Conservation (phyloP, 2,329 filamentous ascomycete genomes). For the Coccinonectria pachysandricola region DNA sequence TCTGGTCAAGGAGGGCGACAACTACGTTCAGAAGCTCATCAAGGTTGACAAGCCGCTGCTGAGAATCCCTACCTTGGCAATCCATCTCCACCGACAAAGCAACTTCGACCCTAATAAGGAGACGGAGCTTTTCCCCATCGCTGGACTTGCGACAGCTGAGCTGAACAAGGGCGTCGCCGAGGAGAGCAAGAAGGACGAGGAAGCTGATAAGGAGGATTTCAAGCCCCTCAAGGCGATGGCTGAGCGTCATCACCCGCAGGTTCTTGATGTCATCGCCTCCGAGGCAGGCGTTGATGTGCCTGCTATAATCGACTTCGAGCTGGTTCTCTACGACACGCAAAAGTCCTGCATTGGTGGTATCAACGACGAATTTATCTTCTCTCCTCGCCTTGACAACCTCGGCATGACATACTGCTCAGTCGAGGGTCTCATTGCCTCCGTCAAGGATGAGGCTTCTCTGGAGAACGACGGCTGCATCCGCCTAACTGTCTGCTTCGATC, state of each 20-base stretch:
- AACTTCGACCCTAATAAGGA: slow-evolving; percentile 96
- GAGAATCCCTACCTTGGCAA: slow-evolving; percentile 84
- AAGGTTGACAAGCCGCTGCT: slow-evolving; percentile 86
- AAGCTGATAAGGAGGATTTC: slow-evolving; percentile 44
- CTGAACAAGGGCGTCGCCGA: slow-evolving; percentile 62
- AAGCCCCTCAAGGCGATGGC: slow-evolving; percentile 66
- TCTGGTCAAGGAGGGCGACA: slow-evolving; percentile 63
- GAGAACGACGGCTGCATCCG: slow-evolving; percentile 74
- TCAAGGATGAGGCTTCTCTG: slow-evolving; percentile 52
- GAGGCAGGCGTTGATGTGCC: slow-evolving; percentile 61
- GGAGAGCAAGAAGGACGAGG: slow-evolving; percentile 30
- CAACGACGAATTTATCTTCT: slow-evolving; percentile 91
- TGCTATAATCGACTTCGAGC: slow-evolving; percentile 84
- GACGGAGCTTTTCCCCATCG: slow-evolving; percentile 87
- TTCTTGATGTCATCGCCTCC: slow-evolving; percentile 75
- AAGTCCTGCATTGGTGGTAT: slow-evolving; percentile 81
- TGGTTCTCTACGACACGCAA: slow-evolving; percentile 95
- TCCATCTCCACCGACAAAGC: slow-evolving; percentile 80
- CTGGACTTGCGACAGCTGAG: slow-evolving; percentile 76
- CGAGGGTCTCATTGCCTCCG: slow-evolving; percentile 72
- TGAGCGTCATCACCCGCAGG: slow-evolving; percentile 79
- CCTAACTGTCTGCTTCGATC: slow-evolving; percentile 89
- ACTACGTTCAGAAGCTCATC: slow-evolving; percentile 73
- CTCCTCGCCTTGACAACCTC: slow-evolving; percentile 88
- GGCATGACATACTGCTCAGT: slow-evolving; percentile 94